Evolutionary conservation across 139 green algal genomes (phyloP).

Genomic region (Dunaliella sp.): DNA sequence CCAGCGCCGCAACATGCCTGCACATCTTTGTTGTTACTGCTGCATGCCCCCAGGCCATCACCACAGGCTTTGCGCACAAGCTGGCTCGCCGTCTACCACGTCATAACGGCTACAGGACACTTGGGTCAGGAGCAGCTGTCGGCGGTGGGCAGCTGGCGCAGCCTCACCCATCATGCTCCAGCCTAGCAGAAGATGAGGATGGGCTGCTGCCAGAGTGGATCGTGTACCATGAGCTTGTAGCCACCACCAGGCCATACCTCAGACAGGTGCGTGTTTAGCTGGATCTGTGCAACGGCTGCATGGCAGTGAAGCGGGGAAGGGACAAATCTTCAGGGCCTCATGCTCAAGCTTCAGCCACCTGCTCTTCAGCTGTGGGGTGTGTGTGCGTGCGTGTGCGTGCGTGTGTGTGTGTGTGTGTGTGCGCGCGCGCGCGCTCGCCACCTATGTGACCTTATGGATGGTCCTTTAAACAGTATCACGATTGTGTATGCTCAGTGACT

Average conservation of each 20-base stretch:
- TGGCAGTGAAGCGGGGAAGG: background rate
- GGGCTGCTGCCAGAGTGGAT: conserved; percentile 92
- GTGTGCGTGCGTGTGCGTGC: background rate
- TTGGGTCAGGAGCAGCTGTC: conserved; percentile 32
- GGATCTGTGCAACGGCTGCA: background rate
- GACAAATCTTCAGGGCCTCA: background rate
- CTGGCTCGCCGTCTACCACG: conserved; percentile 77
- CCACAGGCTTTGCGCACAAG: conserved; percentile 81
- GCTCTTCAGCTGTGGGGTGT: no score
- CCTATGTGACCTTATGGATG: no score
- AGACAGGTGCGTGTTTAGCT: conserved; percentile 43
- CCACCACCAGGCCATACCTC: conserved; percentile 73
- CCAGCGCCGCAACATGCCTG: no score
- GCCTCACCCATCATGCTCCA: conserved; percentile 67
- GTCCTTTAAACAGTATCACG: no score
- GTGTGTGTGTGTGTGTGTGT: no score
- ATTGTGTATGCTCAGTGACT: no score
- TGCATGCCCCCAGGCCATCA: conserved; percentile 54
- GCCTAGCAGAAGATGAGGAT: conserved; percentile 73
- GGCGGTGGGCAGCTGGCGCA: conserved; percentile 55
- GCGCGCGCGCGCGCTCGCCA: no score
- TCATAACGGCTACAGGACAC: conserved; percentile 90
- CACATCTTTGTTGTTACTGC: no score
- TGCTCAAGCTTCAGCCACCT: background rate
- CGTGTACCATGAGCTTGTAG: conserved; percentile 90